Conservation (phyloP, 495 filamentous ascomycete genomes). For the Hyphodiscus hymeniophilus region DNA sequence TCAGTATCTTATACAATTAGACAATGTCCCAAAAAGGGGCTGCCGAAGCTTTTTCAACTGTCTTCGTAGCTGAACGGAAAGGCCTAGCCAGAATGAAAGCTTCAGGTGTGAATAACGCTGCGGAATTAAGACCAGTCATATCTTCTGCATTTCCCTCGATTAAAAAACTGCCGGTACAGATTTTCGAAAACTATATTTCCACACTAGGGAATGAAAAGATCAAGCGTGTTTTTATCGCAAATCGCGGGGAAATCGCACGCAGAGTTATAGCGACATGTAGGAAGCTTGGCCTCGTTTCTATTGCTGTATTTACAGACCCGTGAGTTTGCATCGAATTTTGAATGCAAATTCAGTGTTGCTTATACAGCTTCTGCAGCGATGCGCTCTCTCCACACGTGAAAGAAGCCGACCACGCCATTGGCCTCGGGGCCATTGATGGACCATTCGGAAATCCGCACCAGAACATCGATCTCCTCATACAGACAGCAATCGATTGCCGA, state of each 20-base stretch:
- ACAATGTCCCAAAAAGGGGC: no score
- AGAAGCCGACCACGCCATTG: neutral
- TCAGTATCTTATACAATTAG: no score
- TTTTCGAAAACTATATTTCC: neutral
- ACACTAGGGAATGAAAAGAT: neutral
- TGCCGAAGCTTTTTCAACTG: no score
- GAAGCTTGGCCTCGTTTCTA: neutral
- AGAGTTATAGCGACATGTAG: slow-evolving; percentile 1
- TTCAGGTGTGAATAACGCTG: no score
- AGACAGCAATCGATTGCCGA: neutral
- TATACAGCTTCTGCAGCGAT: neutral
- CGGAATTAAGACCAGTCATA: no score
- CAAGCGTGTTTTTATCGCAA: neutral
- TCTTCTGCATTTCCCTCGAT: neutral
- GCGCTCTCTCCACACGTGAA: neutral
- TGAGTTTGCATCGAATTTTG: no score
- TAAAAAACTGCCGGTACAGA: neutral
- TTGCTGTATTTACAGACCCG: slow-evolving; percentile 4
- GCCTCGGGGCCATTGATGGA: neutral
- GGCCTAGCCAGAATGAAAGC: no score
- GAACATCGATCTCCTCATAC: neutral
- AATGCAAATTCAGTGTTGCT: no score
- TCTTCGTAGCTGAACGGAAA: no score
- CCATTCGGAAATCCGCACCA: neutral
- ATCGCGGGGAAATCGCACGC: neutral